These are phyloP conservation scores for Allium sativum DNA, from an alignment of 106 monocot species.

Conservation along the genomic window DNA sequence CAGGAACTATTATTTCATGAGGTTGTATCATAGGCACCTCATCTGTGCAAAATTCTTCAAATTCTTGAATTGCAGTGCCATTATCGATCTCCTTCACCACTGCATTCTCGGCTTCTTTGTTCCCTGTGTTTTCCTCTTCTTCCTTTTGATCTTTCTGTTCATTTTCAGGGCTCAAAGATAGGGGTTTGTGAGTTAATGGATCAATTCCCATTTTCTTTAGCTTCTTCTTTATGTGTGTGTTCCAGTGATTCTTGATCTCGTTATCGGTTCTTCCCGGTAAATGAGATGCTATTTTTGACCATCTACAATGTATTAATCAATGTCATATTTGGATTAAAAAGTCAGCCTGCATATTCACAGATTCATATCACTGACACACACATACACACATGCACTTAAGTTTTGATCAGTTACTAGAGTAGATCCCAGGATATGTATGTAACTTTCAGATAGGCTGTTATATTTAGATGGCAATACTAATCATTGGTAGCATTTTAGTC, in stretches of 20 bases:
- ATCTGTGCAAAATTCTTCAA: constrained; percentile 30
- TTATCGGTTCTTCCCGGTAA: constrained; percentile 78
- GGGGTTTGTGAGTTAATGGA: constrained; percentile 55
- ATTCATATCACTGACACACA: no score
- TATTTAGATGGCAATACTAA: no score
- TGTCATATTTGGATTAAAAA: not conserved
- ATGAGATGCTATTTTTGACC: constrained; percentile 67
- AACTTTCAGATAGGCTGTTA: no score
- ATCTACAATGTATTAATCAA: constrained; percentile 15
- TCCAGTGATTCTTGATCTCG: constrained; percentile 90
- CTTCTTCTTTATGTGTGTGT: constrained; percentile 89
- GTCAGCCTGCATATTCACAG: not conserved
- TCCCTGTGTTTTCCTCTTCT: not conserved
- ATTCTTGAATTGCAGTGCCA: not conserved
- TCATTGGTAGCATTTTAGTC: no score
- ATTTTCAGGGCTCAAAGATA: constrained; percentile 5
- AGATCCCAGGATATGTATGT: no score
- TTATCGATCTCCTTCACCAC: not conserved
- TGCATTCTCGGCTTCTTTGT: not conserved
- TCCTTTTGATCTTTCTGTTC: no score
- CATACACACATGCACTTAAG: no score
- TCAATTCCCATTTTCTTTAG: constrained; percentile 76
- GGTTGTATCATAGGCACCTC: constrained; percentile 41
- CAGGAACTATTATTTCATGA: constrained; percentile 22
- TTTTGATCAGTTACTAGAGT: no score